Base-by-base conservation (phyloP, 169 alveolate genomes). In the Eimeria maxima region DNA sequence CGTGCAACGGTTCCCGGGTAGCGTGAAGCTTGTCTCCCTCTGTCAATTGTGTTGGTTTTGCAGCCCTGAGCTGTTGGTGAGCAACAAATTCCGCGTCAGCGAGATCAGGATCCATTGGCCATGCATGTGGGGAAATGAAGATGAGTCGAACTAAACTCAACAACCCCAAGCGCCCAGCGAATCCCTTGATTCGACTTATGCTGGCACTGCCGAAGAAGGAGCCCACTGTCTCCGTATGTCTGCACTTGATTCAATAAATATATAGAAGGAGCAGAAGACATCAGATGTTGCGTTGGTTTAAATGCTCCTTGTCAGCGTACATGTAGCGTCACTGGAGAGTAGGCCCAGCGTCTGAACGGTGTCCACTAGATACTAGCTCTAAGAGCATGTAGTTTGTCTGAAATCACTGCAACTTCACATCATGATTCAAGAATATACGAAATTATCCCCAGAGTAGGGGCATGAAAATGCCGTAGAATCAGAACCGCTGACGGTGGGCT, bases 41-140 rank as follows among this genome's bases (percentile, higher is more conserved):
- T 4, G 78, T 27, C 24, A 44, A n/a, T 20, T 60, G 63, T 1
- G 65, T 50, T 42, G 50, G 67, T 87, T 63, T 44, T 63, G 65
- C n/a, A 63, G 14, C 93, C 13, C n/a, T 63, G 45, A 50, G 5
- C 67, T 33, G 45, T 16, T 57, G 60, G n/a, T 63, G 42, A 5
- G 33, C 10, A 27, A n/a, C 10, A 24, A 87, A 63, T 22, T 87
- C 93, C 5, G 93, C 93, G 65, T 87, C 93, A 1, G 53, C 63
- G 29, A 87, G 93, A 14, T 87, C 93, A 57, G 93, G 93, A 87
- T 87, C 93, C 93, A 87, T 87, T 47, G 81, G 60, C 65, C 88
- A n/a, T n/a, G 65, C 38, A 47, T 78, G 88, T 78, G 88, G 45
- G 88, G 88, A 45, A 4, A 67, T 45, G 67, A n/a, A 45, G 44